Base-by-base conservation (phyloP, 352 stramenopile species). In the Globisporangium polare region DNA sequence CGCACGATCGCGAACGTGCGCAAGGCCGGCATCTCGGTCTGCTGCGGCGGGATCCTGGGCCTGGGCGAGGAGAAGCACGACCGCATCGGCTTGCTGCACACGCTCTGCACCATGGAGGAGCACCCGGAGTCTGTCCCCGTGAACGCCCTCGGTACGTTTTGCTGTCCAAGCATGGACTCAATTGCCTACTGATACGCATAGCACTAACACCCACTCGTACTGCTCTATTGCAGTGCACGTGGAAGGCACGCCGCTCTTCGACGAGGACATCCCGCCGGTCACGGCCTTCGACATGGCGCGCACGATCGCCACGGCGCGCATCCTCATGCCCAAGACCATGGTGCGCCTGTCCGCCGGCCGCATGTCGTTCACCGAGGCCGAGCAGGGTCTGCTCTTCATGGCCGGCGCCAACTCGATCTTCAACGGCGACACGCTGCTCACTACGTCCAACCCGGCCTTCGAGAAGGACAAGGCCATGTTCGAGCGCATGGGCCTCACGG, bases 321-420 rank as follows among this genome's bases (percentile, higher is more conserved):
- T 99, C 67, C 80, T 99, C 17, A 99, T 99, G 95, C 97, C 97
- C 12, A 96, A 96, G 65, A 98, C 95, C 35, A 98, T 99, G 95
- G 97, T 99, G 46, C 94, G 96, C 26, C 78, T 99, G 29, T 98
- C 91, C 20, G 97, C 97, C 20, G 97, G 97, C n/a, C 89, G 97
- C 64, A 89, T 99, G 67, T 97, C 92, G 46, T 99, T 99, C 73
- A 95, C 88, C 56, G 86, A 99, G 65, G 94, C 94, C 5, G 97
- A 98, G 70, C 96, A 99, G 74, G 97, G 83, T 7, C 74, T 98
- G 56, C 97, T 98, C 78, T 99, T 99, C 80, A 95, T 98, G 78
- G 95, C 95, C 6, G 97, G 97, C 20, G 97, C 97, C 59, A 99
- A 99, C 85, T 98, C 93, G 60, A 99, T 99, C 75, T 99, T 99